Base-by-base conservation (phyloP, 495 filamentous ascomycete species). In the Usnea hakonensis region DNA sequence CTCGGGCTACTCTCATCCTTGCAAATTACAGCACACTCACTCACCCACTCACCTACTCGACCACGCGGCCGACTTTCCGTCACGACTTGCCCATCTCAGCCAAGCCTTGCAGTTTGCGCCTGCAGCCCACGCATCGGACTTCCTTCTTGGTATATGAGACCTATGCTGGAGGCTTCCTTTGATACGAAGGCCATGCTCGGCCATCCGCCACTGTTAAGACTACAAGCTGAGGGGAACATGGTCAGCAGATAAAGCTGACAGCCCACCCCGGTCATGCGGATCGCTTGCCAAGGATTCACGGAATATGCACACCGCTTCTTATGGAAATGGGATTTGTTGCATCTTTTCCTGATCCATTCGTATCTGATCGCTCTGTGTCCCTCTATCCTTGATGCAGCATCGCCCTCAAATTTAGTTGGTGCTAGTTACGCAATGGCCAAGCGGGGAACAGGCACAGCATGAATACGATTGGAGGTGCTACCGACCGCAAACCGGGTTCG, bases 261-360 rank as follows among this genome's bases (percentile, higher is more conserved):
- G 26, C 28, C 13, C 48, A 52, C 28, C 8, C 48, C 5, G n/a
- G 33, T 59, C 19, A 58, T 32, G 30, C 48, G 43, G 13, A 32
- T n/a, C 41, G 21, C 37, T 1, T 0, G 9, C 55, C 35, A 48
- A 59, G 41, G 32, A n/a, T n/a, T 38, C 13, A 38, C 21, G 33
- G 56, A 38, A 41, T 41, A 61, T 60, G 46, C 58, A 55, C 37
- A 44, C 48, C 46, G 48, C 36, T 37, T 23, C 8, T 61, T 30
- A 52, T 61, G 35, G 58, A 41, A 61, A 44, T 35, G 59, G 37
- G 19, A 61, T 61, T 36, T 54, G 37, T 44, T 48, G 59, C 59
- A 61, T 30, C 17, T 30, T 54, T 55, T 40, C n/a, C 35, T 50
- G 37, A n/a, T 52, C 48, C 48, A 52, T 28, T 52, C 48, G 19